These are phyloP conservation scores for Phytophthora litchii DNA, from an alignment of 352 stramenopile genomes.

Conservation along the genomic window DNA sequence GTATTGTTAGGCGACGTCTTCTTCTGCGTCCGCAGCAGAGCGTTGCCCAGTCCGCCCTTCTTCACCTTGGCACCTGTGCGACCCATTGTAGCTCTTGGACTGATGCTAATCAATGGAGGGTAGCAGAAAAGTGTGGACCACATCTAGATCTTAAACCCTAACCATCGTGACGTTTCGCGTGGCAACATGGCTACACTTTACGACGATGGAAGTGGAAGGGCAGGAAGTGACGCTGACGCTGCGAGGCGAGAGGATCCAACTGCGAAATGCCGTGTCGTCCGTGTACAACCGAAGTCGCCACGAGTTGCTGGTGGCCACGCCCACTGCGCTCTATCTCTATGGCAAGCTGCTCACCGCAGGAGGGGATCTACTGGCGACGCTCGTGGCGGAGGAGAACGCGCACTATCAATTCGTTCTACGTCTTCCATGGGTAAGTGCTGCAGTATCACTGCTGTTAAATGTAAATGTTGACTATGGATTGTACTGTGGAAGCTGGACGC, in stretches of 20 bases:
- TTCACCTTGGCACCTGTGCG: slow-evolving; percentile 76
- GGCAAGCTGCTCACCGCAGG: slow-evolving; percentile 48
- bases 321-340: slow-evolving; percentile 46
- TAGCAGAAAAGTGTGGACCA: slow-evolving; percentile 9
- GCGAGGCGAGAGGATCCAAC: slow-evolving; percentile 49
- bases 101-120: slow-evolving; percentile 29
- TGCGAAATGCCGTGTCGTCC: slow-evolving; percentile 48
- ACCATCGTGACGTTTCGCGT: slow-evolving; percentile 6
- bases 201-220: background rate
- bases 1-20: slow-evolving; percentile 70
- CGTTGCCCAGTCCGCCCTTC: slow-evolving; percentile 75
- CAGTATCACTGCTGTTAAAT: background rate
- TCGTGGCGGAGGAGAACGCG: slow-evolving; percentile 44
- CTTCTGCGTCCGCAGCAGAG: slow-evolving; percentile 80
- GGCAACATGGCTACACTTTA: slow-evolving; percentile 4
- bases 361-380: slow-evolving; percentile 40
- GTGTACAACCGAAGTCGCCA: slow-evolving; percentile 40
- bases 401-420: slow-evolving; percentile 49
- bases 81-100: slow-evolving; percentile 49
- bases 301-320: slow-evolving; percentile 49
- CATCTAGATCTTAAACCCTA: slow-evolving; percentile 3
- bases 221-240: slow-evolving; percentile 46
- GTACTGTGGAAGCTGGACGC: slow-evolving; percentile 39
- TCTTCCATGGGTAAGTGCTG: slow-evolving; percentile 49
- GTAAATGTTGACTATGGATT: slow-evolving; percentile 1